A percentile compares a stretch with the other conserved stretches of the same genome.
phyloP scores from a whole-genome alignment of 2,329 filamentous ascomycete genomes.

The Xylariales sp. region DNA sequence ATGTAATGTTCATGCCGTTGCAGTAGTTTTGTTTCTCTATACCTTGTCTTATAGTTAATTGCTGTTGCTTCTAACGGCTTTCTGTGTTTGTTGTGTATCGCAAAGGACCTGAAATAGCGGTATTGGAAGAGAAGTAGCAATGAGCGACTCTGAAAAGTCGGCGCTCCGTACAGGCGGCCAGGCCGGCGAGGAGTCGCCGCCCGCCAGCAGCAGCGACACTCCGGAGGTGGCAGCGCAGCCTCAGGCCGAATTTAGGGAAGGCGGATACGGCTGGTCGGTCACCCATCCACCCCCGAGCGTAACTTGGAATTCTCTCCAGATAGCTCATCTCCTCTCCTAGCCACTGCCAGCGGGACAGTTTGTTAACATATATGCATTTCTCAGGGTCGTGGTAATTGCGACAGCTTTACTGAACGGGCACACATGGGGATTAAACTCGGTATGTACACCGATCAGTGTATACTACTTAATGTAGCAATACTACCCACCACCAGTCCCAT shows the following conservation, averaged over 20 bases:
- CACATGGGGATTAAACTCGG: constrained; percentile 71
- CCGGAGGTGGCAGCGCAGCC: neutral
- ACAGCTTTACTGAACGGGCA: constrained; percentile 60
- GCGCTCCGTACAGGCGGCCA: too few relatives aligned
- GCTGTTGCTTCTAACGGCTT: too few relatives aligned
- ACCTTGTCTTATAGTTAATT: too few relatives aligned
- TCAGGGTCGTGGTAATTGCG: constrained; percentile 48
- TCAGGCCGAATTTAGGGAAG: constrained; percentile 36
- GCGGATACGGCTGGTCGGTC: constrained; percentile 55
- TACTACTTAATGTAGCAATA: neutral
- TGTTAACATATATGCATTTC: constrained; percentile 6
- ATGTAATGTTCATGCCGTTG: too few relatives aligned
- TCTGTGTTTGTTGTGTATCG: too few relatives aligned
- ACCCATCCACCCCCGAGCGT: neutral
- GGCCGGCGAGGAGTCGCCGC: neutral
- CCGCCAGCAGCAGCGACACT: neutral
- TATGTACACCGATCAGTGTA: constrained; percentile 26
- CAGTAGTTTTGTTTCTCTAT: too few relatives aligned
- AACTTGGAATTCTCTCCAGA: neutral
- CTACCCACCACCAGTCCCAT: too few relatives aligned
- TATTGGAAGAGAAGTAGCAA: too few relatives aligned
- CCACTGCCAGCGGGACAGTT: neutral
- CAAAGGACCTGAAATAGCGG: too few relatives aligned
- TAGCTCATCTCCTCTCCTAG: neutral
- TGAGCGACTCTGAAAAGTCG: too few relatives aligned